A percentile compares a stretch with the other conserved stretches of the same genome.
Evolutionary conservation across 805 yeast genomes (phyloP).

Genomic region (Groenewaldozyma tartarivorans): DNA sequence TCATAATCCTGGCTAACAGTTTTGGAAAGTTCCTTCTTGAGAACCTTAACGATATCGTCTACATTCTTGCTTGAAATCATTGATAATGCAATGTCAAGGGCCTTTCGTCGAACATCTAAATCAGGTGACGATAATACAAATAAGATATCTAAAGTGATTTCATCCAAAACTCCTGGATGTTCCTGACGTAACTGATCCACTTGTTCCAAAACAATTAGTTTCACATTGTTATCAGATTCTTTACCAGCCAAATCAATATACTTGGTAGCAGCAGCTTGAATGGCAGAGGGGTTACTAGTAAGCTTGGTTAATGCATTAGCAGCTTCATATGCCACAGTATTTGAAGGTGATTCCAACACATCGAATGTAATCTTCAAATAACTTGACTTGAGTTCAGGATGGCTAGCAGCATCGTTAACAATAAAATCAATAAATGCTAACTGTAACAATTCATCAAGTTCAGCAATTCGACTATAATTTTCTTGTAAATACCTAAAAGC

Average conservation of each 20-base stretch:
- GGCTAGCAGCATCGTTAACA: conserved; percentile 61
- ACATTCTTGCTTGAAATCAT: conserved; percentile 81
- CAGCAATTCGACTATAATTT: conserved; percentile 47
- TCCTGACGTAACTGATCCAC: conserved; percentile 63
- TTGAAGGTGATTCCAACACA: conserved; percentile 56
- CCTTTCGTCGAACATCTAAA: conserved; percentile 81
- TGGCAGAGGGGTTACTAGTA: conserved; percentile 50
- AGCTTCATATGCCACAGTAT: conserved; percentile 82
- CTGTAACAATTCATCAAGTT: conserved; percentile 76
- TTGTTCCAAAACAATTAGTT: conserved; percentile 82
- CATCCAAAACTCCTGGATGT: conserved; percentile 77
- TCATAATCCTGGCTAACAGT: conserved; percentile 66
- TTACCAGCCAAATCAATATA: conserved; percentile 81
- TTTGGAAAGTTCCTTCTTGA: conserved; percentile 81
- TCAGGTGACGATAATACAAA: conserved; percentile 83
- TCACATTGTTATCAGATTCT: conserved; percentile 93
- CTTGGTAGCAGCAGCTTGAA: conserved; percentile 66
- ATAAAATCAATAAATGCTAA: conserved; percentile 86
- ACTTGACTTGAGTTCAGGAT: conserved; percentile 56
- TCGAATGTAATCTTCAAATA: conserved; percentile 68
- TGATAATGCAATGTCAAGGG: conserved; percentile 72
- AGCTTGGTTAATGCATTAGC: conserved; percentile 65
- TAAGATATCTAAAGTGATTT: conserved; percentile 73
- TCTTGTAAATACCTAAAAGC: conserved; percentile 78
- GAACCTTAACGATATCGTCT: conserved; percentile 83